phyloP scores from a whole-genome alignment of 768 basidiomycete species.

The button mushroom (Agaricus bisporus) region DNA sequence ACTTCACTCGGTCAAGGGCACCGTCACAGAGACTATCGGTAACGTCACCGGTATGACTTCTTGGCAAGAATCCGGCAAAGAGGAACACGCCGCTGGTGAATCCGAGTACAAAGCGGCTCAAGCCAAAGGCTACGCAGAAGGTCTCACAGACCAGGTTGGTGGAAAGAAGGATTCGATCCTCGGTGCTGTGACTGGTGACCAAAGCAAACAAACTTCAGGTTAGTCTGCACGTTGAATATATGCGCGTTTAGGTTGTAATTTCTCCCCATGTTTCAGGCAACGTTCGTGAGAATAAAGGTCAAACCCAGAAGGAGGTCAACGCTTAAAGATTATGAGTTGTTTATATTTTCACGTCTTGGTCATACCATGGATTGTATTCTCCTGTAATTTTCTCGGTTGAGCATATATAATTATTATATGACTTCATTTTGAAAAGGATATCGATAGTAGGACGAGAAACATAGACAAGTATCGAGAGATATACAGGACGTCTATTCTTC shows the following conservation, averaged over 20 bases:
- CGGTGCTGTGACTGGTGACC: slow-evolving; percentile 49
- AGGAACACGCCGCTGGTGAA: slow-evolving; percentile 49
- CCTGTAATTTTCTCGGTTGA: neutral
- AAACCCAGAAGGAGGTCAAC: slow-evolving; percentile 47
- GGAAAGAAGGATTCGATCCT: slow-evolving; percentile 45
- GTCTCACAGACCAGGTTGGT: slow-evolving; percentile 33
- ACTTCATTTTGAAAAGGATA: neutral
- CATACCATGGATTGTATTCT: neutral
- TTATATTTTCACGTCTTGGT: neutral
- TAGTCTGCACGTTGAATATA: slow-evolving; percentile 1
- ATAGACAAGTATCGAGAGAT: neutral
- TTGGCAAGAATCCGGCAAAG: slow-evolving; percentile 42
- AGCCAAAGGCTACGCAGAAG: slow-evolving; percentile 45
- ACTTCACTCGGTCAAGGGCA: slow-evolving; percentile 22
- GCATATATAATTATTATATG: neutral
- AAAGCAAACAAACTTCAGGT: slow-evolving; percentile 37
- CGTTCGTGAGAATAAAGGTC: slow-evolving; percentile 18
- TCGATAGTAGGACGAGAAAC: neutral
- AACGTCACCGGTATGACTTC: slow-evolving; percentile 39
- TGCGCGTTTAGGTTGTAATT: no score
- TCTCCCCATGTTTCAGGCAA: slow-evolving; percentile 6
- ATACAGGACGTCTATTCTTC: slow-evolving; percentile 32
- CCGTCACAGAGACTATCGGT: slow-evolving; percentile 33
- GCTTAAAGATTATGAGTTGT: slow-evolving; percentile 15
- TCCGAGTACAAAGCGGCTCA: slow-evolving; percentile 44